Evolutionary conservation across 495 filamentous ascomycete genomes (phyloP).

Genomic region (Opeltia flavorubescens): DNA sequence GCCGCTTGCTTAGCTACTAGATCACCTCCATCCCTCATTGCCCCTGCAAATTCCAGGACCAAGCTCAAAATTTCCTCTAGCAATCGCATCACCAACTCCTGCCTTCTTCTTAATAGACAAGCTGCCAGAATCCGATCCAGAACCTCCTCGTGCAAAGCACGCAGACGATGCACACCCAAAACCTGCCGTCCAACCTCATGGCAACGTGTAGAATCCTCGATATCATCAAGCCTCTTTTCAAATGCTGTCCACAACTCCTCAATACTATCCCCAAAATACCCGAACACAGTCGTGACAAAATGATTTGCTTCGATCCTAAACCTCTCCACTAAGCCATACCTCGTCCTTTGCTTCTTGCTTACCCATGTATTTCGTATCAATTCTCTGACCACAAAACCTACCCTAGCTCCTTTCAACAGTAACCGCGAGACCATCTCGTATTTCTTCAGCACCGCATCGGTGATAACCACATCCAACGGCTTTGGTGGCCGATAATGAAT

Average conservation of each 20-base stretch:
- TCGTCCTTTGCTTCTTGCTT: not conserved
- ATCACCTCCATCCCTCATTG: not conserved
- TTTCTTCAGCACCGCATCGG: conserved; percentile 46
- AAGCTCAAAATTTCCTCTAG: conserved; percentile 64
- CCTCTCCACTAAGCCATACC: conserved; percentile 26
- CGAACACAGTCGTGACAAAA: conserved; percentile 52
- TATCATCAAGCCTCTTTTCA: conserved; percentile 43
- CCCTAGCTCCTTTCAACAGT: conserved; percentile 60
- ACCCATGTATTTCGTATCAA: conserved; percentile 35
- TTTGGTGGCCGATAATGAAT: conserved; percentile 71
- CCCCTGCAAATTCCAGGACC: conserved; percentile 50
- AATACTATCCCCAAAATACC: conserved; percentile 71
- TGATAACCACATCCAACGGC: conserved; percentile 60
- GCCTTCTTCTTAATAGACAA: conserved; percentile 54
- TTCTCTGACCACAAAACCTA: conserved; percentile 63
- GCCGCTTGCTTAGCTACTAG: not conserved
- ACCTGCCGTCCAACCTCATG: conserved; percentile 32
- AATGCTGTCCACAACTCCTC: conserved; percentile 56
- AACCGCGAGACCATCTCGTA: conserved; percentile 77
- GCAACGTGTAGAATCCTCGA: conserved; percentile 43
- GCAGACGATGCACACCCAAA: conserved; percentile 48
- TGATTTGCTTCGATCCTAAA: conserved; percentile 68
- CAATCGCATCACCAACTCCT: conserved; percentile 54
- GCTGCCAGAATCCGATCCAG: conserved; percentile 67
- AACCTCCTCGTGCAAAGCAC: conserved; percentile 58